Evolutionary conservation across 2,329 filamentous ascomycete species (phyloP).

Genomic region (Claviceps paspali): DNA sequence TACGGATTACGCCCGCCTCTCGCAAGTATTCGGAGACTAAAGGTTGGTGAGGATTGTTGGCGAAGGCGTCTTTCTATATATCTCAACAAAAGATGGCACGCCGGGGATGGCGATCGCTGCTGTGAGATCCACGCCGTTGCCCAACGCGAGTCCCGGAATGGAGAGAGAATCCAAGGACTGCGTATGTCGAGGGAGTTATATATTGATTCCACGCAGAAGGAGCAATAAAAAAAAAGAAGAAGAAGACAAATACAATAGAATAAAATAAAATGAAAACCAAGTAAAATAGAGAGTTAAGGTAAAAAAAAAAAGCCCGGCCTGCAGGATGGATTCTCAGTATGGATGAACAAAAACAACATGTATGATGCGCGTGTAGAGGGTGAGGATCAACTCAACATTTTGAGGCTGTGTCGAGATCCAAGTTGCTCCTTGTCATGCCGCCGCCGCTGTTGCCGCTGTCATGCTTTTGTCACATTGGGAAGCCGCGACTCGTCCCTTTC

Average conservation of each 20-base stretch:
- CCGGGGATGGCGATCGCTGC: neutral
- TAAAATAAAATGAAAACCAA: too few species aligned
- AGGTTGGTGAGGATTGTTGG: neutral
- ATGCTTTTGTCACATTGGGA: too few species aligned
- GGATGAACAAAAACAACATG: neutral
- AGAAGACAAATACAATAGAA: neutral
- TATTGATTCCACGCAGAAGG: neutral
- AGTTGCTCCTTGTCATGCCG: too few species aligned
- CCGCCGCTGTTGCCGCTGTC: neutral
- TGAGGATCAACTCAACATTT: too few species aligned
- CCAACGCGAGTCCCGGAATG: neutral
- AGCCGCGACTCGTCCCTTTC: constrained; percentile 1
- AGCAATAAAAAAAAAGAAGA: neutral
- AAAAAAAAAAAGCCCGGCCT: constrained; percentile 4
- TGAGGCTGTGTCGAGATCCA: too few species aligned
- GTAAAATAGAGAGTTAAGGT: neutral
- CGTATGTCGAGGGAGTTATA: neutral
- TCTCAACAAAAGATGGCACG: neutral
- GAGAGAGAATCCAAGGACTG: neutral
- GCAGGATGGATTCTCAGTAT: constrained; percentile 6
- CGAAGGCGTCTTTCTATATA: neutral
- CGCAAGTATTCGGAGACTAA: neutral
- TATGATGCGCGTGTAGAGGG: neutral
- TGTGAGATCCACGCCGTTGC: neutral
- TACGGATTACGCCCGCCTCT: neutral